Evolutionary conservation across 108 stramenopile species (phyloP), one percentile per base, ranked within the genome.

Genomic region (Epipyxis sp.): DNA sequence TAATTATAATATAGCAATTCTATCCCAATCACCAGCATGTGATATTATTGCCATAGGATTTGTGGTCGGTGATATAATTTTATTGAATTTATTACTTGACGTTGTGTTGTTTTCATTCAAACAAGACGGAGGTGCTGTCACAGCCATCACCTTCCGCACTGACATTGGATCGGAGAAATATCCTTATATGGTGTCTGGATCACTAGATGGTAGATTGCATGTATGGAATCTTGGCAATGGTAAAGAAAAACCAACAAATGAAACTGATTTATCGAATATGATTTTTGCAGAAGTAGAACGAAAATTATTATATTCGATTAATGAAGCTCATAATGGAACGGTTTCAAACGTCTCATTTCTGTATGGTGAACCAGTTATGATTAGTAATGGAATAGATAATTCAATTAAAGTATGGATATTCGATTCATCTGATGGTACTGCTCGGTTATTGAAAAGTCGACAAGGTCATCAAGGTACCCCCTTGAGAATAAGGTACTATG

Each of bases 41-140:
- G 71, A 74, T 57, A 42, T 74, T 27, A 57, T 74, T 27, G 71
- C 71, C 3, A 6, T 74, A 39, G 71, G 71, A 30, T 32, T 74
- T 27, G 27, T 6, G 3, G 27, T 3, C 27, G 71, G 71, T 6
- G 32, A 74, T 37, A 74, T 74, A 10, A 43, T 74, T 20, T 27
- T 74, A 16, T 16, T 74, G 3, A 74, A 74, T 37, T 10, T 74
- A 16, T 43, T 43, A 39, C 71, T 54, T 3, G 71, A 74, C 71
- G 6, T 42, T 6, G 32, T 39, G 3, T 42, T 46, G 10, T 65
- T 65, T 32, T 32, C 20, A 16, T 65, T 65, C 61, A 65, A 65
- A 37, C 61, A 65, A 65, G 25, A 35, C 6, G n/a, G n/a, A n/a
- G 61, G 61, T 37, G 61, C 27, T 6, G 61, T 74, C 41, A 74